Conservation (phyloP, 2,329 filamentous ascomycete genomes). For the Aspergillus sp. region DNA sequence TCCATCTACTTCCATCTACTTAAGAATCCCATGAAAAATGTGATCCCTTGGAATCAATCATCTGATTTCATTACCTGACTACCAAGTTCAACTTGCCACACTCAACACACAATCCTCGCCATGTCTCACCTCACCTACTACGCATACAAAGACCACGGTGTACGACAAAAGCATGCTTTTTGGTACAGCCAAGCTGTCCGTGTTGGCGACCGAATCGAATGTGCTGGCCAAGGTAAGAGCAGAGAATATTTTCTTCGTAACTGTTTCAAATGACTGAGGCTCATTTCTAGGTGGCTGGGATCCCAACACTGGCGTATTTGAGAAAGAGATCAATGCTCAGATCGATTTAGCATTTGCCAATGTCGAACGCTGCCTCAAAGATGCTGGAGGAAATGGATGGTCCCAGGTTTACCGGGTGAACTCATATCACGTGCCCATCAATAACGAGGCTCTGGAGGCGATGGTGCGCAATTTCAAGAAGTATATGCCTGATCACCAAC, state of each 20-base stretch:
- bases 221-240: slow-evolving; percentile 28
- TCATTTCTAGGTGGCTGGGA: slow-evolving; percentile 38
- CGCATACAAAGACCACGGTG: slow-evolving; percentile 35
- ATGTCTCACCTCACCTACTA: slow-evolving; percentile 45
- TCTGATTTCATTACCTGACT: no score
- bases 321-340: slow-evolving; percentile 46
- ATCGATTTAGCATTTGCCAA: slow-evolving; percentile 60
- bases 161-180: slow-evolving; percentile 35
- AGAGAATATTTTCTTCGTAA: no score
- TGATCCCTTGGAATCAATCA: no score
- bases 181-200: slow-evolving; percentile 54
- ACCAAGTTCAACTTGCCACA: background rate
- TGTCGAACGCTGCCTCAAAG: slow-evolving; percentile 53
- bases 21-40: no score
- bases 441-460: slow-evolving; percentile 39
- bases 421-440: slow-evolving; percentile 49
- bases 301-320: slow-evolving; percentile 23
- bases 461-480: slow-evolving; percentile 54
- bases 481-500: slow-evolving; percentile 56
- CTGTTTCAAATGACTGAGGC: no score
- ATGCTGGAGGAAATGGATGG: slow-evolving; percentile 55
- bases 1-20: background rate
- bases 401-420: slow-evolving; percentile 54
- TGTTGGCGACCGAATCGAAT: slow-evolving; percentile 51
- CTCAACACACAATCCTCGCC: background rate